Evolutionary conservation across 2,329 filamentous ascomycete species (phyloP).

Genomic region (Chaetomium globosum): DNA sequence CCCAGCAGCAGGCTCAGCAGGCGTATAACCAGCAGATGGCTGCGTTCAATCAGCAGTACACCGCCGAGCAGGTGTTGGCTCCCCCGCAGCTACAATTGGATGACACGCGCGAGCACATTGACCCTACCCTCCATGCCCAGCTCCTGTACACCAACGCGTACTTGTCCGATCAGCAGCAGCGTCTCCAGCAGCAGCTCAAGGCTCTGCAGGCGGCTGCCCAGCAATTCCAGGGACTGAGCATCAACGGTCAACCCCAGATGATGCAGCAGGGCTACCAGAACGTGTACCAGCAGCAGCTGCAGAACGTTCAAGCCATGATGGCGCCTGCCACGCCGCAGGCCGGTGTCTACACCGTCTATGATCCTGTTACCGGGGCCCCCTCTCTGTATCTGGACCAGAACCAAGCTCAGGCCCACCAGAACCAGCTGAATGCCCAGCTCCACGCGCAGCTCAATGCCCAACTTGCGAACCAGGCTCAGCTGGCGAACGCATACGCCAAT

Average conservation of each 20-base stretch:
- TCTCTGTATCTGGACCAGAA: slow-evolving; percentile 75
- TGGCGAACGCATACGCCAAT: slow-evolving; percentile 48
- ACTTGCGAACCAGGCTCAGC: slow-evolving; percentile 49
- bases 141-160: slow-evolving; percentile 89
- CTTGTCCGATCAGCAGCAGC: slow-evolving; percentile 90
- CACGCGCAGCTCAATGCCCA: slow-evolving; percentile 35
- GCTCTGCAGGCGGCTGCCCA: slow-evolving; percentile 80
- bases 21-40: slow-evolving; percentile 30
- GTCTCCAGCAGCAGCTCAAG: slow-evolving; percentile 88
- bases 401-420: slow-evolving; percentile 49
- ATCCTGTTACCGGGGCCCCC: slow-evolving; percentile 82
- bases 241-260: slow-evolving; percentile 56
- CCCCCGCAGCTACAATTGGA: slow-evolving; percentile 79
- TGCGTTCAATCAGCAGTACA: slow-evolving; percentile 58
- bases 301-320: slow-evolving; percentile 57
- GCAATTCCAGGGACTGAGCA: slow-evolving; percentile 76
- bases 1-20: slow-evolving; percentile 39
- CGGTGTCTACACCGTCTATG: slow-evolving; percentile 80
- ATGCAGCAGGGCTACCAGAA: slow-evolving; percentile 64
- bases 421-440: slow-evolving; percentile 50
- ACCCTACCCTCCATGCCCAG: slow-evolving; percentile 84
- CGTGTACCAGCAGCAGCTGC: slow-evolving; percentile 50
- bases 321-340: slow-evolving; percentile 62
- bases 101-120: slow-evolving; percentile 72
- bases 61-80: slow-evolving; percentile 83